These are phyloP conservation scores for Curvularia sp. DNA, from an alignment of 2,329 filamentous ascomycete species.

Conservation along the genomic window DNA sequence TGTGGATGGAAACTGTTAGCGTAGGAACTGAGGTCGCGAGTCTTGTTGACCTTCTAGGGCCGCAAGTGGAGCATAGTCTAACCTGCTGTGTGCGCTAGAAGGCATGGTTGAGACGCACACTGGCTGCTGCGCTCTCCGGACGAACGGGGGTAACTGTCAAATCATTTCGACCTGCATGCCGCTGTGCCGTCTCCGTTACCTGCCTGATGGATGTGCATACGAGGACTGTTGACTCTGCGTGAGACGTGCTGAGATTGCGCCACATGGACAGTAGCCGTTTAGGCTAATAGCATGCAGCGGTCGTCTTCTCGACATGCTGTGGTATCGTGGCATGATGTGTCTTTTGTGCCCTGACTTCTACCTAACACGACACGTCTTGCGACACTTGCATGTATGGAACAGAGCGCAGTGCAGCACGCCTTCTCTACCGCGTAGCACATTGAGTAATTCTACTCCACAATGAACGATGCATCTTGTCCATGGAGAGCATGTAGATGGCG, in stretches of 20 bases:
- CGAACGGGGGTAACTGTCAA: conserved; percentile 32
- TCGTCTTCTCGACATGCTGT: not conserved
- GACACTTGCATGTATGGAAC: conserved; percentile 5
- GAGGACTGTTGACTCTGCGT: conserved; percentile 9
- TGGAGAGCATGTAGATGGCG: not conserved
- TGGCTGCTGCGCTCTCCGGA: conserved; percentile 31
- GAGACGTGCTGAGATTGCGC: conserved; percentile 8
- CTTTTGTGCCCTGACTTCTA: not conserved
- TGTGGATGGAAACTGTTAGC: conserved; percentile 8
- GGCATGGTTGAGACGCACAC: conserved; percentile 23
- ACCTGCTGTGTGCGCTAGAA: conserved; percentile 20
- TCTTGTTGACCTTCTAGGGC: conserved; percentile 17
- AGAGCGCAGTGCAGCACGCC: not conserved
- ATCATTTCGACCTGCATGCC: conserved; percentile 18
- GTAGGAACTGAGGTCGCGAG: conserved; percentile 19
- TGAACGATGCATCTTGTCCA: not conserved
- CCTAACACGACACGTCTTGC: not conserved
- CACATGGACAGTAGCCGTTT: conserved; percentile 8
- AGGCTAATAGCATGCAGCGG: conserved; percentile 11
- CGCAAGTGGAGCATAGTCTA: conserved; percentile 17
- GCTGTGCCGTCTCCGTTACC: conserved; percentile 21
- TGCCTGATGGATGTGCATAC: conserved; percentile 4
- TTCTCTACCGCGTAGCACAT: not conserved
- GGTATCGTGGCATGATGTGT: conserved; percentile 5
- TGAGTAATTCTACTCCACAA: not conserved